phyloP scores from a whole-genome alignment of 148 eudicot genomes.

The Vaccinium darrowii region DNA sequence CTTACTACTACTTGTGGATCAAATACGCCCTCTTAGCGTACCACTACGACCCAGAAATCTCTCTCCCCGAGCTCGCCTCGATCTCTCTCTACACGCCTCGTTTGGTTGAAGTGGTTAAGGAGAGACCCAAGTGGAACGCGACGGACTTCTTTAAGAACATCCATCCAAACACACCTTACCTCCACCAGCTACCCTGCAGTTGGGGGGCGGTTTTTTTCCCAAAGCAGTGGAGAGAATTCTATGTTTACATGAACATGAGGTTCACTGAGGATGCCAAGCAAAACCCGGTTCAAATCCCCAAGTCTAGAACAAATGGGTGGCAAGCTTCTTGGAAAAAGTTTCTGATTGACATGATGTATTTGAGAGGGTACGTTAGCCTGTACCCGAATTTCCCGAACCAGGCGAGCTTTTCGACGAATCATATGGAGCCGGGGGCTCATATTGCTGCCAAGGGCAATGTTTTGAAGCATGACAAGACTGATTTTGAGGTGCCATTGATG shows the following conservation, averaged over 20 bases:
- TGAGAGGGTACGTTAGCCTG: constrained; percentile 79
- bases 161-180: constrained; percentile 95
- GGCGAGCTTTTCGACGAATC: constrained; percentile 91
- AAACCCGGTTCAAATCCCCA: constrained; percentile 92
- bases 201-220: constrained; percentile 99
- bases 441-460: constrained; percentile 82
- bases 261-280: constrained; percentile 86
- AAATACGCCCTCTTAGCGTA: constrained; percentile 79
- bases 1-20: constrained; percentile 90
- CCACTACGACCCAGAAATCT: constrained; percentile 84
- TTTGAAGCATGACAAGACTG: constrained; percentile 65
- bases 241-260: constrained; percentile 96
- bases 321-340: constrained; percentile 99
- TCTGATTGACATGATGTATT: constrained; percentile 93
- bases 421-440: constrained; percentile 97
- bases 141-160: constrained; percentile 71
- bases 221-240: constrained; percentile 93
- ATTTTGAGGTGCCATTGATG: constrained; percentile 89
- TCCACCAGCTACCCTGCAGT: constrained; percentile 91
- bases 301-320: constrained; percentile 93
- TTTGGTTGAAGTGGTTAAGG: constrained; percentile 87
- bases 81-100: constrained; percentile 92
- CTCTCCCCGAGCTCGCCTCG: constrained; percentile 80
- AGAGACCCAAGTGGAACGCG: constrained; percentile 88
- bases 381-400: constrained; percentile 91